phyloP scores from a whole-genome alignment of 116 monocot genomes.

The Zostera marina region DNA sequence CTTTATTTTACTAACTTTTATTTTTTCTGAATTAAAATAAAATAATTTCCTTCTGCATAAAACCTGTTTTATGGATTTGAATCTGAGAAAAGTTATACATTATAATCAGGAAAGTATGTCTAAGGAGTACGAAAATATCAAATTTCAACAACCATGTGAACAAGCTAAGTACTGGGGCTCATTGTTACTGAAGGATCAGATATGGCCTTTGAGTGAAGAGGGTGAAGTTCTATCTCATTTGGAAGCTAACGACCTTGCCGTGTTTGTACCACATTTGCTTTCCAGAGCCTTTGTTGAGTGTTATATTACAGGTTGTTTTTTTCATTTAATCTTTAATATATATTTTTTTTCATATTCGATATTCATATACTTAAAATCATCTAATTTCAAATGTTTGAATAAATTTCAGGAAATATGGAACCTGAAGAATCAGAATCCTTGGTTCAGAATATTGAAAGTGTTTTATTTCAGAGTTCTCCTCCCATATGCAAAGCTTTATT shows the following conservation, averaged over 20 bases:
- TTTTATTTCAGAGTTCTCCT: slow-evolving; percentile 35
- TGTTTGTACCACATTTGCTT: slow-evolving; percentile 33
- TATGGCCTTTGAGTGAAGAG: slow-evolving; percentile 70
- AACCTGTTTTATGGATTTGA: no score
- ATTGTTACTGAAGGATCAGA: slow-evolving; percentile 50
- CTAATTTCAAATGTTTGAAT: background rate
- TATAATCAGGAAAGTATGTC: slow-evolving; percentile 42
- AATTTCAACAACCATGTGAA: slow-evolving; percentile 70
- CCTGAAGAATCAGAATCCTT: slow-evolving; percentile 42
- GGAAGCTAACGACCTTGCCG: slow-evolving; percentile 39
- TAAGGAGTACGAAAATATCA: slow-evolving; percentile 75
- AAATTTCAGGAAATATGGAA: slow-evolving; percentile 56
- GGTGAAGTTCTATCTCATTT: slow-evolving; percentile 56
- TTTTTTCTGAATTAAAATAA: no score
- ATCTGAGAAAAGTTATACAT: no score
- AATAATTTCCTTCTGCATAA: no score
- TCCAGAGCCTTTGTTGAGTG: slow-evolving; percentile 59
- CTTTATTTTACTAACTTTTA: no score
- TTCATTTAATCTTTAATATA: background rate
- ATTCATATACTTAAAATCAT: background rate
- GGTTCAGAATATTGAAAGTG: slow-evolving; percentile 42
- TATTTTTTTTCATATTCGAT: slow-evolving; percentile 1
- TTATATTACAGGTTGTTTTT: slow-evolving; percentile 46
- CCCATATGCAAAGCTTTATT: slow-evolving; percentile 44
- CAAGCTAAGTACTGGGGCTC: slow-evolving; percentile 79